Conservation (phyloP, 2,329 filamentous ascomycete species). For the Davidsoniella virescens region DNA sequence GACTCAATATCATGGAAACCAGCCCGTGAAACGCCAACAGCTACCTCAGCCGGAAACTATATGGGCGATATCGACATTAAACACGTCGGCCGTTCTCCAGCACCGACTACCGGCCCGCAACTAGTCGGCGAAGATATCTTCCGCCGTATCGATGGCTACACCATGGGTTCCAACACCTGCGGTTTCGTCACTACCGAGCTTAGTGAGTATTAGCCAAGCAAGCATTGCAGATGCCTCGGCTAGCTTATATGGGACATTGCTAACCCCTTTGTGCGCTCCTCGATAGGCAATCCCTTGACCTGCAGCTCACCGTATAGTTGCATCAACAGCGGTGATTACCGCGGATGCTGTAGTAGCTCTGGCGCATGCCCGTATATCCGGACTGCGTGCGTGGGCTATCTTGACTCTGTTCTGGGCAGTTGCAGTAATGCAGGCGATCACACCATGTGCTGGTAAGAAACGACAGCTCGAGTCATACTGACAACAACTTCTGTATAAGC, state of each 20-base stretch:
- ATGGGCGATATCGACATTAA: slow-evolving; percentile 8
- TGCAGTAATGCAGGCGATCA: slow-evolving; percentile 19
- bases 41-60: slow-evolving; percentile 6
- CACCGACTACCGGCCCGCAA: slow-evolving; percentile 19
- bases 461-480: slow-evolving; percentile 1
- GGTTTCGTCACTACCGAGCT: slow-evolving; percentile 18
- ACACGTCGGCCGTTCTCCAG: slow-evolving; percentile 19
- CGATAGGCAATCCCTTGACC: background rate
- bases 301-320: slow-evolving; percentile 16
- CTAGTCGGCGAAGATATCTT: slow-evolving; percentile 19
- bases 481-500: background rate
- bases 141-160: slow-evolving; percentile 18
- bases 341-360: slow-evolving; percentile 21
- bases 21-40: slow-evolving; percentile 17
- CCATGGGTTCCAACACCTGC: slow-evolving; percentile 18
- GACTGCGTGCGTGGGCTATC: slow-evolving; percentile 21
- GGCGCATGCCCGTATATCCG: slow-evolving; percentile 18
- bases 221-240: too few species aligned
- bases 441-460: slow-evolving; percentile 22
- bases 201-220: slow-evolving; percentile 17
- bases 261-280: background rate
- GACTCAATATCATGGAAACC: slow-evolving; percentile 19
- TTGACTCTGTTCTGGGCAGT: slow-evolving; percentile 15
- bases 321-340: slow-evolving; percentile 15
- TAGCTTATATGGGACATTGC: background rate